Conservation (phyloP, 1,284 basidiomycete species). For the Cystobasidiaceae sp. region DNA sequence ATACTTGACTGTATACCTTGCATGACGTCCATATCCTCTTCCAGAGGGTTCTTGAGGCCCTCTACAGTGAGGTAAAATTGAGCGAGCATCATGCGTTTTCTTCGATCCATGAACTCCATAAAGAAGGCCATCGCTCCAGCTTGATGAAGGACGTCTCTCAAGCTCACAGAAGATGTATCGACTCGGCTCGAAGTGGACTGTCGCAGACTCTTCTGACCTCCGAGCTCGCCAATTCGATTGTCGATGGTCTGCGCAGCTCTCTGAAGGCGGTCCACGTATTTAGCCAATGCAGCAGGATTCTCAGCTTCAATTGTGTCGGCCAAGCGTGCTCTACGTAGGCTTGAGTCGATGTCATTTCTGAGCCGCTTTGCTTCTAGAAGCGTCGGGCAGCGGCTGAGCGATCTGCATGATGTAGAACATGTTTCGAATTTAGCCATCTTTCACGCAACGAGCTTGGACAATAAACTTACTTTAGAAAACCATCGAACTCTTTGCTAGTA, state of each 20-base stretch:
- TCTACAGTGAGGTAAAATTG: slow-evolving; percentile 98
- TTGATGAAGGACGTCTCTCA: slow-evolving; percentile 68
- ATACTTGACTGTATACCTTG: neutral
- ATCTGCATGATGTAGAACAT: slow-evolving; percentile 50
- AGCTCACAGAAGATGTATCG: neutral
- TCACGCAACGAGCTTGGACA: neutral
- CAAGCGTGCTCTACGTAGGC: slow-evolving; percentile 10
- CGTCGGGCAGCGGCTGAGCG: slow-evolving; percentile 72
- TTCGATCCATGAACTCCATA: slow-evolving; percentile 96
- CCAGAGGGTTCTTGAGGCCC: slow-evolving; percentile 93
- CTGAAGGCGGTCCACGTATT: slow-evolving; percentile 80
- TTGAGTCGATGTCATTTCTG: slow-evolving; percentile 61
- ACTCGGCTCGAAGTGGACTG: neutral
- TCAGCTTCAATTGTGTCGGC: slow-evolving; percentile 51
- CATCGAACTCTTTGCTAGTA: slow-evolving; percentile 69
- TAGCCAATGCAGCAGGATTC: slow-evolving; percentile 73
- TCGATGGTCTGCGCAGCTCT: slow-evolving; percentile 80
- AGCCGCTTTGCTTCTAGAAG: slow-evolving; percentile 80
- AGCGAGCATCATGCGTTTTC: slow-evolving; percentile 72
- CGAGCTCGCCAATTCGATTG: slow-evolving; percentile 71
- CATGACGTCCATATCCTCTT: slow-evolving; percentile 51
- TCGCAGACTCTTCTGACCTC: slow-evolving; percentile 51
- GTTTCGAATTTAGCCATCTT: neutral
- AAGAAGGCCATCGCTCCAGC: slow-evolving; percentile 87
- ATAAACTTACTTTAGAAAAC: slow-evolving; percentile 55